Evolutionary conservation across 2,329 filamentous ascomycete genomes (phyloP).

Genomic region (Pyricularia sp.): DNA sequence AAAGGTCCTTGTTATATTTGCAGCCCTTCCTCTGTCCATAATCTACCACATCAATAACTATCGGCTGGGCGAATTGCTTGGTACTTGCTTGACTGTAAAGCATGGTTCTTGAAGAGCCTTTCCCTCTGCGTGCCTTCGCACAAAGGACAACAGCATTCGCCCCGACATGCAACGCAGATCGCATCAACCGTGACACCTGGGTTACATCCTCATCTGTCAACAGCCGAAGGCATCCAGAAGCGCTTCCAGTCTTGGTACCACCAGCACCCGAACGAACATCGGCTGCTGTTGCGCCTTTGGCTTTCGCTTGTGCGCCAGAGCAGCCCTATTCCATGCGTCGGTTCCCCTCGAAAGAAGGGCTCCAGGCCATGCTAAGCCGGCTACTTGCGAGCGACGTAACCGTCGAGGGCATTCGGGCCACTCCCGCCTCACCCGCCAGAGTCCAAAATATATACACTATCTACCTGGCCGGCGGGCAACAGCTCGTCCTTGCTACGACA

Average conservation of each 20-base stretch:
- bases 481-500: conserved; percentile 31
- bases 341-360: conserved; percentile 15
- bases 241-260: neutral
- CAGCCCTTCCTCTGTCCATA: neutral
- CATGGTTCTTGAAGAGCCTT: neutral
- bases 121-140: neutral
- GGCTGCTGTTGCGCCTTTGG: neutral
- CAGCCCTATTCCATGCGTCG: neutral
- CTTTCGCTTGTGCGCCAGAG: neutral
- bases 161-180: neutral
- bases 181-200: neutral
- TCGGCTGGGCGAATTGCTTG: neutral
- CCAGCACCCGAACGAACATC: neutral
- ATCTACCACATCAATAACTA: too few relatives aligned
- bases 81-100: neutral
- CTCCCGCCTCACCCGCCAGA: conserved; percentile 17
- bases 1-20: neutral
- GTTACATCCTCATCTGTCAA: neutral
- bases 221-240: neutral
- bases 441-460: conserved; percentile 33
- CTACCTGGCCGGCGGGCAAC: conserved; percentile 28
- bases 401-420: conserved; percentile 20
- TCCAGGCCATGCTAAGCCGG: conserved; percentile 24
- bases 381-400: conserved; percentile 19
- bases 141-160: neutral